Evolutionary conservation across 139 green algal species (phyloP).

Genomic region (Micractinium sp.): DNA sequence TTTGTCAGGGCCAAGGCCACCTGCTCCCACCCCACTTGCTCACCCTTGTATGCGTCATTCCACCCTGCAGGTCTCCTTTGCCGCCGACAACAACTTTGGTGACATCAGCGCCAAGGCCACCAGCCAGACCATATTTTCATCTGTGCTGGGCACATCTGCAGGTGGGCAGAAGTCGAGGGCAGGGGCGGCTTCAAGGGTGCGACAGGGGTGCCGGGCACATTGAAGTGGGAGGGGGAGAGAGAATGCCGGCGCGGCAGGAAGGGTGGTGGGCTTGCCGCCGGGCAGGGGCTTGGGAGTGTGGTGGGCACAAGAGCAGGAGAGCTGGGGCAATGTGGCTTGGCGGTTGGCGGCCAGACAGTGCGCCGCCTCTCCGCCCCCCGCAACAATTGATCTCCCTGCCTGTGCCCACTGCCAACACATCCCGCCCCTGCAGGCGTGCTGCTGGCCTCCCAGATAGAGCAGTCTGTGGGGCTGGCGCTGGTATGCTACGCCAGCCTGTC

Average conservation of each 20-base stretch:
- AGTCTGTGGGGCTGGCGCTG: conserved; percentile 14
- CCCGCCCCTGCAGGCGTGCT: conserved; percentile 26
- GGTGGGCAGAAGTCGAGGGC: background rate
- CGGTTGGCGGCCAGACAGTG: no score
- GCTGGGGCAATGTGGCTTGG: background rate
- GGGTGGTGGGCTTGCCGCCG: no score
- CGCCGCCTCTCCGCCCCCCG: background rate
- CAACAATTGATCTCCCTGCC: conserved; percentile 9
- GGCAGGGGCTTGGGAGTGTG: no score
- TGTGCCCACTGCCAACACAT: background rate
- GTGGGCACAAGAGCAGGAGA: background rate
- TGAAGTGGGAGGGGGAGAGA: no score
- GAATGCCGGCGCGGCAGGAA: no score
- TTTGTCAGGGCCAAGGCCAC: no score
- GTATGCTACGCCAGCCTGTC: conserved; percentile 33
- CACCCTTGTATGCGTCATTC: background rate
- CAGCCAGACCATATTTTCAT: conserved; percentile 76
- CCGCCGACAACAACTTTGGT: conserved; percentile 75
- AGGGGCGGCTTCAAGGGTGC: background rate
- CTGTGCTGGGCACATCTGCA: conserved; percentile 63
- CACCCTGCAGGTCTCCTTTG: conserved; percentile 50
- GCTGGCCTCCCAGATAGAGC: conserved; percentile 29
- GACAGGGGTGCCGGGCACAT: no score
- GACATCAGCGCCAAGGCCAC: conserved; percentile 68
- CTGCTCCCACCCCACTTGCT: background rate